Evolutionary conservation across 805 yeast species (phyloP).

Genomic region (Yamadazyma sp.): DNA sequence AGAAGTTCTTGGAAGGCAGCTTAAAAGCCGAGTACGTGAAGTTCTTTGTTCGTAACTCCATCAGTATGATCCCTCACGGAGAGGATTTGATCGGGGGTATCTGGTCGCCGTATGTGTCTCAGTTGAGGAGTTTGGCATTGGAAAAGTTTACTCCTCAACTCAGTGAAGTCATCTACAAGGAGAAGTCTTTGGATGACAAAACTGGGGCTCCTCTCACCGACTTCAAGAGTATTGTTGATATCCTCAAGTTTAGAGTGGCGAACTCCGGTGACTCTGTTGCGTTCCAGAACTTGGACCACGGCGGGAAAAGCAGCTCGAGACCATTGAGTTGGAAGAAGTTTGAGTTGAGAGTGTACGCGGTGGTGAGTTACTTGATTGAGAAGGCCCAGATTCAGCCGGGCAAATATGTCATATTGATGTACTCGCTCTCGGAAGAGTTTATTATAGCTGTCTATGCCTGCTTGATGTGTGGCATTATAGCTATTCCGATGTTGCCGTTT

Average conservation of each 20-base stretch:
- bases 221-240: slow-evolving; percentile 67
- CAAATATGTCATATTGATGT: slow-evolving; percentile 74
- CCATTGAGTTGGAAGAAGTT: slow-evolving; percentile 73
- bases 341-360: slow-evolving; percentile 73
- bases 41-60: slow-evolving; percentile 64
- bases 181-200: slow-evolving; percentile 73
- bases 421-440: slow-evolving; percentile 84
- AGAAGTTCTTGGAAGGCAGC: slow-evolving; percentile 74
- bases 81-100: slow-evolving; percentile 78
- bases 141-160: slow-evolving; percentile 68
- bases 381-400: slow-evolving; percentile 68
- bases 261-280: slow-evolving; percentile 81
- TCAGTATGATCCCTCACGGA: slow-evolving; percentile 69
- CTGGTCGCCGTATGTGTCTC: slow-evolving; percentile 77
- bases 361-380: slow-evolving; percentile 65
- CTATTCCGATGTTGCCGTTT: slow-evolving; percentile 73
- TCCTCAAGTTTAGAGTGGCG: slow-evolving; percentile 75
- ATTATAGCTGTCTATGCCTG: slow-evolving; percentile 85
- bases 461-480: slow-evolving; percentile 72
- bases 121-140: slow-evolving; percentile 59
- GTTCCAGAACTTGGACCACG: slow-evolving; percentile 47
- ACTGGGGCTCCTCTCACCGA: slow-evolving; percentile 73
- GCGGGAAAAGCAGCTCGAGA: slow-evolving; percentile 34
- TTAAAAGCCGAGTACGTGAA: slow-evolving; percentile 78
- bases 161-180: slow-evolving; percentile 79